Conservation (phyloP, 2,329 filamentous ascomycete species). For the Paracoccidioides lutzii region DNA sequence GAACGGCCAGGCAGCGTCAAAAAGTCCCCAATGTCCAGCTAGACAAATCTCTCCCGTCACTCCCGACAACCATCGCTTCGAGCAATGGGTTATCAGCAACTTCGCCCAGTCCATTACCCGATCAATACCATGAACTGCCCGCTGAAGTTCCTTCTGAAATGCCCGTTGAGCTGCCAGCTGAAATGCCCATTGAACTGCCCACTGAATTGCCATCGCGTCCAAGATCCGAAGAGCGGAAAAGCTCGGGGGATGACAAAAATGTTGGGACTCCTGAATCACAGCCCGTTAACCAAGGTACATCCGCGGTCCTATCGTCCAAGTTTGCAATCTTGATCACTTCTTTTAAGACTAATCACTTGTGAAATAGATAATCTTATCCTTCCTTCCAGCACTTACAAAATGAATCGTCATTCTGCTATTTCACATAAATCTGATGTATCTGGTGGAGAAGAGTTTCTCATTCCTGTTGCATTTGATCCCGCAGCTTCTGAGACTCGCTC, state of each 20-base stretch:
- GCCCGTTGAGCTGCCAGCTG: neutral
- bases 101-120: conserved; percentile 44
- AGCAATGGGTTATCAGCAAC: conserved; percentile 46
- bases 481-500: conserved; percentile 47
- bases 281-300: conserved; percentile 22
- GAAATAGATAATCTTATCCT: conserved; percentile 50
- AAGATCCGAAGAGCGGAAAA: conserved; percentile 11
- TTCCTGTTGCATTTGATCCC: conserved; percentile 62
- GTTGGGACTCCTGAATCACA: conserved; percentile 17
- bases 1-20: conserved; percentile 25
- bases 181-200: conserved; percentile 40
- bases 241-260: conserved; percentile 16
- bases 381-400: conserved; percentile 64
- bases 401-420: conserved; percentile 60
- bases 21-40: conserved; percentile 44
- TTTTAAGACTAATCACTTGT: neutral
- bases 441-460: conserved; percentile 56
- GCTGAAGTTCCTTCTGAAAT: conserved; percentile 21
- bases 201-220: conserved; percentile 17
- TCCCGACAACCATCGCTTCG: conserved; percentile 66
- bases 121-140: conserved; percentile 52
- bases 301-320: neutral
- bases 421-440: conserved; percentile 44
- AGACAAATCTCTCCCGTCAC: conserved; percentile 84
- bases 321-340: conserved; percentile 3